phyloP scores from a whole-genome alignment of 495 filamentous ascomycete species.

The Pyronema omphalodes region DNA sequence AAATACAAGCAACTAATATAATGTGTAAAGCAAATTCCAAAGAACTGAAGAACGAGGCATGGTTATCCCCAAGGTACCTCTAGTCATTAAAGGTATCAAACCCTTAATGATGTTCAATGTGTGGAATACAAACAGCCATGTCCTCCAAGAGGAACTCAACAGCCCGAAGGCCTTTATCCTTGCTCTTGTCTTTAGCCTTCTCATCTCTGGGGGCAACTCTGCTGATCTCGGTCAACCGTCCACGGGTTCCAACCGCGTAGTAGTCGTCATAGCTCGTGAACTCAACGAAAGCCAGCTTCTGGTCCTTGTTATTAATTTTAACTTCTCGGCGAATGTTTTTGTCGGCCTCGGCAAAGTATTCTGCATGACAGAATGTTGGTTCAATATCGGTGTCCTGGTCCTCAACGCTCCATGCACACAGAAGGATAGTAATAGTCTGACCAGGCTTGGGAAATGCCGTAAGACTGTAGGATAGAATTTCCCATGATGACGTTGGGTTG shows the following conservation, averaged over 20 bases:
- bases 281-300: constrained; percentile 3
- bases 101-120: not conserved
- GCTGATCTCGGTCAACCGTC: not conserved
- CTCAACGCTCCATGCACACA: constrained; percentile 2
- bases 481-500: not conserved
- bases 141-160: constrained; percentile 4
- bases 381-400: constrained; percentile 1
- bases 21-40: too few relatives aligned
- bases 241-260: not conserved
- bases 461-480: constrained; percentile 1
- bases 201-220: not conserved
- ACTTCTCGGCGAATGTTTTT: not conserved
- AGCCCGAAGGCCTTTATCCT: not conserved
- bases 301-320: not conserved
- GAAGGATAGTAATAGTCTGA: not conserved
- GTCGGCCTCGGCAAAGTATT: not conserved
- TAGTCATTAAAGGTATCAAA: too few relatives aligned
- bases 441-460: constrained; percentile 1
- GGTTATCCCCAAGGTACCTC: too few relatives aligned
- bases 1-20: too few relatives aligned
- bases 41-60: too few relatives aligned
- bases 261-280: constrained; percentile 1
- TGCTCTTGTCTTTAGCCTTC: not conserved
- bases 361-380: constrained; percentile 1
- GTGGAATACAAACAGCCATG: not conserved